Evolutionary conservation across 108 stramenopile species (phyloP).

Genomic region (Licmophora abbreviata): DNA sequence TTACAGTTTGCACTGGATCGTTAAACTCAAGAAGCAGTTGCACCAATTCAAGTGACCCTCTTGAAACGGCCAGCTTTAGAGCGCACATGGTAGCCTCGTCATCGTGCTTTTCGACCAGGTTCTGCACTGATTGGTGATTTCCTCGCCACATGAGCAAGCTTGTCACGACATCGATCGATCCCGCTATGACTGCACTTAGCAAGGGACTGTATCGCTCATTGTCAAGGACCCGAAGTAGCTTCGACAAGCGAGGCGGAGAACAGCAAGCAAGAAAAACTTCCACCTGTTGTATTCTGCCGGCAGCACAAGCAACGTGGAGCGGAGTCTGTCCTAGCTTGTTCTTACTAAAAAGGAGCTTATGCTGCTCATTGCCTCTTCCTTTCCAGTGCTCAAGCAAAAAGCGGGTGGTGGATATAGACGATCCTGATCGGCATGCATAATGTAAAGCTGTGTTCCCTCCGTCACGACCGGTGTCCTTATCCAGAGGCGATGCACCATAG

Average conservation of each 20-base stretch:
- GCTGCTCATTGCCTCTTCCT: slow-evolving; percentile 9
- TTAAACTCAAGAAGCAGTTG: slow-evolving; percentile 44
- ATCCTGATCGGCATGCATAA: slow-evolving; percentile 16
- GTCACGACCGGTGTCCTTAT: slow-evolving; percentile 8
- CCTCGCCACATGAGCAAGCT: slow-evolving; percentile 56
- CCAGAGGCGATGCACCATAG: neutral
- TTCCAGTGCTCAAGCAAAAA: neutral
- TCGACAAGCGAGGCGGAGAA: slow-evolving; percentile 24
- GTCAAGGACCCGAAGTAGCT: slow-evolving; percentile 44
- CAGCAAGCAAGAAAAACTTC: slow-evolving; percentile 34
- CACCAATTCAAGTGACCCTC: slow-evolving; percentile 45
- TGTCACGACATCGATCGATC: slow-evolving; percentile 43
- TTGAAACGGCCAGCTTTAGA: slow-evolving; percentile 44
- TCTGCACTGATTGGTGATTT: slow-evolving; percentile 13
- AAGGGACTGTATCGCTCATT: slow-evolving; percentile 34
- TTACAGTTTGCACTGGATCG: slow-evolving; percentile 4
- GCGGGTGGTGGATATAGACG: neutral
- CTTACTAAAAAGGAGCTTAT: slow-evolving; percentile 21
- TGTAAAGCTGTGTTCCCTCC: slow-evolving; percentile 28
- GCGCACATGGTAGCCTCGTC: slow-evolving; percentile 22
- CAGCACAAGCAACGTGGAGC: slow-evolving; percentile 51
- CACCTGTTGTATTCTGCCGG: slow-evolving; percentile 34
- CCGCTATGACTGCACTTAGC: slow-evolving; percentile 46
- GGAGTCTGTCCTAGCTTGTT: slow-evolving; percentile 42
- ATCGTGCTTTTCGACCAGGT: neutral